phyloP scores from a whole-genome alignment of 345 rosid genomes.

The Gynandropsis gynandra region DNA sequence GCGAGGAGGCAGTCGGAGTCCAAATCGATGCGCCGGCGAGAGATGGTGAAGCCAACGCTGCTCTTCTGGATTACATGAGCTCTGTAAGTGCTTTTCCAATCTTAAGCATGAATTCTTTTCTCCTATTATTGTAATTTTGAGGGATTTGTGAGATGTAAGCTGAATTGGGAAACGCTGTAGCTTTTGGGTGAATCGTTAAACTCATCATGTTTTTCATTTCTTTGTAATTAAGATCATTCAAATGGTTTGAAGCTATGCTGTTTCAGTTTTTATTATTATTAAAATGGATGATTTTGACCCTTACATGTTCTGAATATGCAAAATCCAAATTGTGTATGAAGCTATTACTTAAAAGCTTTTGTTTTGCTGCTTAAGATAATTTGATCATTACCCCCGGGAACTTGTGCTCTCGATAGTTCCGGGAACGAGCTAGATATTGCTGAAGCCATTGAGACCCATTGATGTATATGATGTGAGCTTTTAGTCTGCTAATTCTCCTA shows the following conservation, averaged over 20 bases:
- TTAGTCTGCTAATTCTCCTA: no score
- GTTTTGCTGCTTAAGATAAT: no score
- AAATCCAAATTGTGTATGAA: not conserved
- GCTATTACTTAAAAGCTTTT: not conserved
- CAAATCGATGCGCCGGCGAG: slow-evolving; percentile 92
- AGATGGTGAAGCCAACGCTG: slow-evolving; percentile 91
- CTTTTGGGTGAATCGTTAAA: not conserved
- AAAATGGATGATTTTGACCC: not conserved
- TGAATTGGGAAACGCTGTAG: not conserved
- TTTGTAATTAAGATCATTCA: not conserved
- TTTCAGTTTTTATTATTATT: no score
- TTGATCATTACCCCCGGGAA: not conserved
- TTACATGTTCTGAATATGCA: not conserved
- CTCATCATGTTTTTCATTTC: not conserved
- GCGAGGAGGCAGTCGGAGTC: slow-evolving; percentile 75
- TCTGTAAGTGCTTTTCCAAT: slow-evolving; percentile 38
- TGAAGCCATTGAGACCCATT: no score
- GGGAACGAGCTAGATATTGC: no score
- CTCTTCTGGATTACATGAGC: slow-evolving; percentile 80
- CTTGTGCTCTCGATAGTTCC: not conserved
- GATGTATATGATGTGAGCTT: no score
- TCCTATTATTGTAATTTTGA: not conserved
- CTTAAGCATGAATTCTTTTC: not conserved
- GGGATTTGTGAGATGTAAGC: not conserved
- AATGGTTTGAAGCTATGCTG: not conserved